Conservation (phyloP, 768 basidiomycete genomes). For the Suillus luteus region DNA sequence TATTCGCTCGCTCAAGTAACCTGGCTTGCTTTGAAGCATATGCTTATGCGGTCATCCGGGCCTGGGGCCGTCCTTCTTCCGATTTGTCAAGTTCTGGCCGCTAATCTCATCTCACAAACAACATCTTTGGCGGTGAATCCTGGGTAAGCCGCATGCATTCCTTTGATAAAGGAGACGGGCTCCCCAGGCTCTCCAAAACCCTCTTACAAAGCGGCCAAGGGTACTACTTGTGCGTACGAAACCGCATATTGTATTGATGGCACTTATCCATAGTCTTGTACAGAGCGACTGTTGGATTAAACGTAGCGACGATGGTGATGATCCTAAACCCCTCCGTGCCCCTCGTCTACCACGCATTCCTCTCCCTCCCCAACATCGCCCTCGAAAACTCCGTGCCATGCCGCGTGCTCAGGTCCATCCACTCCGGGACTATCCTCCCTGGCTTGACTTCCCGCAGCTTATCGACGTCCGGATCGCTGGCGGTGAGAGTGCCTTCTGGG, state of each 20-base stretch:
- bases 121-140: neutral
- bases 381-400: conserved; percentile 29
- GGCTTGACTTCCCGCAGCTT: no score
- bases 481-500: neutral
- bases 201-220: conserved; percentile 35
- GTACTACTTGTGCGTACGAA: conserved; percentile 35
- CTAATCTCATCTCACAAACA: conserved; percentile 30
- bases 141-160: neutral
- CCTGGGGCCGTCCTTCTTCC: no score
- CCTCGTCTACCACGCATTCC: conserved; percentile 22
- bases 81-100: no score
- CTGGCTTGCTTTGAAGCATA: no score
- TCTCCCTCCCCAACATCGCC: conserved; percentile 25
- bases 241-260: neutral
- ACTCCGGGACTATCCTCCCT: neutral
- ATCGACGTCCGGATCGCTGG: neutral
- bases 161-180: neutral
- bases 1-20: no score
- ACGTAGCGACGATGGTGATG: conserved; percentile 27
- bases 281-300: conserved; percentile 30
- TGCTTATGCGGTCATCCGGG: no score
- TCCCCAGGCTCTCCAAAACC: neutral
- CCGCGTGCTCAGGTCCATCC: conserved; percentile 18
- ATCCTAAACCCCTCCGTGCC: conserved; percentile 21
- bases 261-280: neutral